phyloP scores from a whole-genome alignment of 2,329 filamentous ascomycete genomes.

The Cercospora citrullina region DNA sequence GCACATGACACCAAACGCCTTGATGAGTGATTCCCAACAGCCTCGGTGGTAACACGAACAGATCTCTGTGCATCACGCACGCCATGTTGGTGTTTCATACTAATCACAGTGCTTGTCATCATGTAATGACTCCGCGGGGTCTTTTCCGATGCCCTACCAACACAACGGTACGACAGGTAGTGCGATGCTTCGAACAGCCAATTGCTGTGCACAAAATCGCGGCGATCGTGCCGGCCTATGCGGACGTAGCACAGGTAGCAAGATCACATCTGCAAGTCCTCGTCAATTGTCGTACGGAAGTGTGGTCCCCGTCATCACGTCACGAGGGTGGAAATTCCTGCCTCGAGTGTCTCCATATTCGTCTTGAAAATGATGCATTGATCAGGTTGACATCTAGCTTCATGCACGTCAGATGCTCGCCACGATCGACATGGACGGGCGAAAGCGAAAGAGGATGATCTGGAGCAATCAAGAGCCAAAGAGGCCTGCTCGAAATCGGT shows the following conservation, averaged over 20 bases:
- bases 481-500: not conserved
- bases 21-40: not conserved
- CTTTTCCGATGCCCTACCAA: not conserved
- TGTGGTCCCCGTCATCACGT: not conserved
- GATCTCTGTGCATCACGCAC: not conserved
- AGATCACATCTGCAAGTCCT: not conserved
- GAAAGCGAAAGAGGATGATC: not conserved
- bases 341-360: not conserved
- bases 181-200: not conserved
- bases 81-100: not conserved
- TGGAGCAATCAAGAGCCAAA: not conserved
- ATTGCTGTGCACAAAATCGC: not conserved
- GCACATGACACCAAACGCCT: not conserved
- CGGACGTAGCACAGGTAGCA: not conserved
- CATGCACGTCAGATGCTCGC: not conserved
- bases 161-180: not conserved
- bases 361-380: not conserved
- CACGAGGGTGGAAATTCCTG: not conserved
- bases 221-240: not conserved
- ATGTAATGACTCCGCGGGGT: not conserved
- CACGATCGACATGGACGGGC: not conserved
- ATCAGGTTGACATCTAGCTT: not conserved
- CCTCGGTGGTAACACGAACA: not conserved
- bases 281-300: not conserved
- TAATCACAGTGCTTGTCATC: not conserved